These are phyloP conservation scores for Lentinula novae-zelandiae DNA, from an alignment of 1,284 basidiomycete genomes.

Conservation along the genomic window DNA sequence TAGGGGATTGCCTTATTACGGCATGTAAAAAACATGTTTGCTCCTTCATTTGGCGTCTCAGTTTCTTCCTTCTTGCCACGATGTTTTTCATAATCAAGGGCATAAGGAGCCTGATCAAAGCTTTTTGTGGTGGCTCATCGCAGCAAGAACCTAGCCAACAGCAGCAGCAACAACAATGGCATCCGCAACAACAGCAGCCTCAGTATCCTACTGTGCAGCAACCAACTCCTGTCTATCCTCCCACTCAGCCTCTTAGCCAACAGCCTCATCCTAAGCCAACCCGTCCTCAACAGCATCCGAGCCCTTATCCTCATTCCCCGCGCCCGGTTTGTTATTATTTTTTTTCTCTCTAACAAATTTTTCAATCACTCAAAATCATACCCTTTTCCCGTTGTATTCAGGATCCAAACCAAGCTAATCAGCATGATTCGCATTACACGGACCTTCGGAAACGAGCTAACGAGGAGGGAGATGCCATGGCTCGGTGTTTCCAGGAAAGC, in stretches of 20 bases:
- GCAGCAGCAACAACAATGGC: conserved; percentile 8
- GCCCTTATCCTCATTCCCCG: conserved; percentile 2
- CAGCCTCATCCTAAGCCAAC: background rate
- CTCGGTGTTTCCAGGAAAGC: conserved; percentile 59
- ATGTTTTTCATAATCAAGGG: conserved; percentile 12
- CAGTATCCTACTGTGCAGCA: conserved; percentile 11
- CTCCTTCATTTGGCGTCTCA: background rate
- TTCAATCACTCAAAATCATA: too few species aligned
- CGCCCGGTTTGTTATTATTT: background rate
- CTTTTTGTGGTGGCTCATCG: conserved; percentile 8
- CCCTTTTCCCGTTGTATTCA: conserved; percentile 21
- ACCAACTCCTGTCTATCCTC: conserved; percentile 5
- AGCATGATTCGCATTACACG: conserved; percentile 67
- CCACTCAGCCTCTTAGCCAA: background rate
- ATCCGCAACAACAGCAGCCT: conserved; percentile 5
- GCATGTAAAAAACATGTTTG: background rate
- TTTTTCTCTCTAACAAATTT: background rate
- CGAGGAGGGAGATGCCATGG: conserved; percentile 74
- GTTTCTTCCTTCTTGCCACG: background rate
- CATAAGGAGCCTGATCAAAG: conserved; percentile 7
- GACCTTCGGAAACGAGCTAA: conserved; percentile 71
- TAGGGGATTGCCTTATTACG: background rate
- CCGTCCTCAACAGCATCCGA: conserved; percentile 7
- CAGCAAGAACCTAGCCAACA: background rate
- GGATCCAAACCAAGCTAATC: conserved; percentile 65